Conservation (phyloP, 352 stramenopile genomes). For the Pythium periplocum region DNA sequence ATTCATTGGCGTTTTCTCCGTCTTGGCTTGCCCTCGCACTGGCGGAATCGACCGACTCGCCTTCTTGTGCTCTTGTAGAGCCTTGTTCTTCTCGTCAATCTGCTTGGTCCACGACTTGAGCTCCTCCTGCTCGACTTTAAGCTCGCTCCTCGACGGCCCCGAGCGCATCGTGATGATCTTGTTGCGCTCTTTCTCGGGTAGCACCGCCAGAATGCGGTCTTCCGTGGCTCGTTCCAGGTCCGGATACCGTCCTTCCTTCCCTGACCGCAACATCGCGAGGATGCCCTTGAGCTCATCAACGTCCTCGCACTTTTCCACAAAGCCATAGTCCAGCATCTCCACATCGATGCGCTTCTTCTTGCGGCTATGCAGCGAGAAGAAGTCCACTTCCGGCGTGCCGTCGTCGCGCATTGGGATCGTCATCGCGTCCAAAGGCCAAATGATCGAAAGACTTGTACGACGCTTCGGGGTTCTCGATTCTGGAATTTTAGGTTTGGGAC, state of each 20-base stretch:
- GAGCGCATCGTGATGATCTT: slow-evolving; percentile 70
- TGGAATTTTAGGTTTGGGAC: slow-evolving; percentile 3
- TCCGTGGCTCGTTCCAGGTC: slow-evolving; percentile 83
- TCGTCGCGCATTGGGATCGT: slow-evolving; percentile 19
- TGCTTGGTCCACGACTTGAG: slow-evolving; percentile 58
- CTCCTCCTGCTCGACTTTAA: slow-evolving; percentile 47
- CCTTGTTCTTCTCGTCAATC: slow-evolving; percentile 52
- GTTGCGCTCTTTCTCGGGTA: slow-evolving; percentile 70
- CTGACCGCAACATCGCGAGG: slow-evolving; percentile 74
- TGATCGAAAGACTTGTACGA: not conserved
- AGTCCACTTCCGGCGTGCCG: slow-evolving; percentile 38
- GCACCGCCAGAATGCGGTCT: slow-evolving; percentile 65
- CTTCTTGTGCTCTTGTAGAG: slow-evolving; percentile 28
- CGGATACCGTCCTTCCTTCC: slow-evolving; percentile 88
- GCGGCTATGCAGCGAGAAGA: slow-evolving; percentile 70
- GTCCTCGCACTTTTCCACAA: slow-evolving; percentile 81
- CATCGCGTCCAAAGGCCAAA: slow-evolving; percentile 14
- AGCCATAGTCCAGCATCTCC: slow-evolving; percentile 91
- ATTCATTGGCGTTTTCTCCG: slow-evolving; percentile 2
- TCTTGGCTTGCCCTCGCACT: slow-evolving; percentile 39
- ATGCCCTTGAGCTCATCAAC: slow-evolving; percentile 86
- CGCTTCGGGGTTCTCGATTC: slow-evolving; percentile 9
- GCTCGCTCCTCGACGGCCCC: slow-evolving; percentile 47
- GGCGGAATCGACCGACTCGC: slow-evolving; percentile 25
- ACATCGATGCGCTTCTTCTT: slow-evolving; percentile 68